Evolutionary conservation across 208 protist species (phyloP).

Genomic region (Vickermania spadyakhi): DNA sequence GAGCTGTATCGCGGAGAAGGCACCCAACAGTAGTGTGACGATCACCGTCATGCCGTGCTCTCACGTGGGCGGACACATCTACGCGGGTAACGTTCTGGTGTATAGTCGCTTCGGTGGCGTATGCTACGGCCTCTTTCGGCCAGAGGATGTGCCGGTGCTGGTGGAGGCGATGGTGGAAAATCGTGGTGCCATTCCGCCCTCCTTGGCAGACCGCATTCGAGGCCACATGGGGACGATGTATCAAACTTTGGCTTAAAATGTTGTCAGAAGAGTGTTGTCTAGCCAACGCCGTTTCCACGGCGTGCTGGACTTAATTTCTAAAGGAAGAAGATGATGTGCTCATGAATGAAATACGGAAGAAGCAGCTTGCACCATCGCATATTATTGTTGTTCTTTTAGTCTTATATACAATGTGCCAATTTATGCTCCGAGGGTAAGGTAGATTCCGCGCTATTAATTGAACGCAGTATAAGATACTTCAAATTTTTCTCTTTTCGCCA

Average conservation of each 20-base stretch:
- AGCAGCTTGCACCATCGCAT: too few species aligned
- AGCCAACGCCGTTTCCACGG: too few species aligned
- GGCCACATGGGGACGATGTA: constrained; percentile 22
- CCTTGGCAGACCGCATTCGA: constrained; percentile 45
- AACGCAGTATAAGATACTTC: too few species aligned
- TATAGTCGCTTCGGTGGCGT: constrained; percentile 77
- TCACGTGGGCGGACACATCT: constrained; percentile 86
- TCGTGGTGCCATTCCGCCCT: constrained; percentile 32
- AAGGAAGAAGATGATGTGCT: too few species aligned
- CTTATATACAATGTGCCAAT: too few species aligned
- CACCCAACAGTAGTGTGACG: constrained; percentile 12
- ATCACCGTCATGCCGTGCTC: constrained; percentile 67
- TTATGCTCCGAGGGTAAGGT: too few species aligned
- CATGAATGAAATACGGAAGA: too few species aligned
- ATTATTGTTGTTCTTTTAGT: too few species aligned
- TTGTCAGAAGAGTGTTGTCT: too few species aligned
- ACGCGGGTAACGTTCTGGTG: constrained; percentile 86
- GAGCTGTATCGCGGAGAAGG: constrained; percentile 25
- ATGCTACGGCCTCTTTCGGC: constrained; percentile 84
- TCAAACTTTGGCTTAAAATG: neutral
- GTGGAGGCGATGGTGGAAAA: constrained; percentile 44
- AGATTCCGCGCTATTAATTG: too few species aligned
- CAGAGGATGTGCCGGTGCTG: constrained; percentile 51
- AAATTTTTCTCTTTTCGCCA: too few species aligned
- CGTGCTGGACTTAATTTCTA: too few species aligned